Base-by-base conservation (phyloP, 768 basidiomycete genomes). In the Boletellus ananiceps region DNA sequence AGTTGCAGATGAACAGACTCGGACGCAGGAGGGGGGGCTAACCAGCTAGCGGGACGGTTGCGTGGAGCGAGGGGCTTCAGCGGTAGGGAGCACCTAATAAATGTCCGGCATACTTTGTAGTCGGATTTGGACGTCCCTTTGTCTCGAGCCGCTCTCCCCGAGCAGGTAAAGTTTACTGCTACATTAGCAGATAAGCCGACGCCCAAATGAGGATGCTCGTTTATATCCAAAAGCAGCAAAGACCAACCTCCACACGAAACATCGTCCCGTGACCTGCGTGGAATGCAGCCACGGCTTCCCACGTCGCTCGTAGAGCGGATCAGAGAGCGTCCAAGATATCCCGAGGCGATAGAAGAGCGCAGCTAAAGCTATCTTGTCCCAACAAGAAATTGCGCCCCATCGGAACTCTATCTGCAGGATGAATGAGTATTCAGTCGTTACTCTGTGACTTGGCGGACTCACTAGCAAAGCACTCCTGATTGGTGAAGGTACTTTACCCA, bases 71-170 rank as follows among this genome's bases (percentile, higher is more conserved):
- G 16, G 36, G 40, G 47, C 45, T 18, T 46, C 37, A 25, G 4
- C 37, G 31, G 21, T 48, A 34, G 8, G 38, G 32, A n/a, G 27
- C 29, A 33, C 33, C 52, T 65, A 59, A 57, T 69, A 69, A 69
- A 58, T 46, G 46, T 25, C 51, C 9, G 13, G 4, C 39, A 49
- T 49, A 47, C 58, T 44, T 61, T 61, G 47, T 65, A 19, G 31
- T 55, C 62, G 5, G 7, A 67, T 67, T 59, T 65, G 62, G 65
- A 35, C 11, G 40, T 61, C 51, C 62, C 62, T 58, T 66, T 66
- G 60, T 66, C 39, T 29, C 5, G 38, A 31, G 39, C 19, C 25
- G 19, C 32, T 40, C n/a, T 29, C 29, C 8, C 29, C 29, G 29
- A 23, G 31, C 46, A 32, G 23, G 12, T 38, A 14, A 33, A 16